A percentile compares a stretch with the other conserved stretches of the same genome.
Evolutionary conservation across 2,329 filamentous ascomycete genomes (phyloP).

Genomic region (Fusarium staphyleae): DNA sequence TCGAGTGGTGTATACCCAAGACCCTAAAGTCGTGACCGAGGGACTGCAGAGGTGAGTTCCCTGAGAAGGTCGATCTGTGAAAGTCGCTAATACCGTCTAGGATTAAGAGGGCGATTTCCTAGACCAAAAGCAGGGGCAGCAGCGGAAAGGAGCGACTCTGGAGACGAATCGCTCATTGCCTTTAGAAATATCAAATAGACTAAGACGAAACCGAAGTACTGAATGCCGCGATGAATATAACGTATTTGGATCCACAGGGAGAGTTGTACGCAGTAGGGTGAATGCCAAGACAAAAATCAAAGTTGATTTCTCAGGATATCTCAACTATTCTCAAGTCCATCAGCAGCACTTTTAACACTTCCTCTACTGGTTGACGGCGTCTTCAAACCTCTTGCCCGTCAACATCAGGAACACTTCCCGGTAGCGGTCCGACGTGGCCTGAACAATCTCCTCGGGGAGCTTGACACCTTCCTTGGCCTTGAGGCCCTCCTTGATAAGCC

Average conservation of each 20-base stretch:
- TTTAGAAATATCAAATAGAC: constrained; percentile 16
- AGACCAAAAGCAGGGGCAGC: background rate
- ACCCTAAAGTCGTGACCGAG: constrained; percentile 45
- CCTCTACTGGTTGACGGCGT: constrained; percentile 29
- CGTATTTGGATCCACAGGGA: background rate
- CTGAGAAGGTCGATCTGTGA: background rate
- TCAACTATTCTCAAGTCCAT: background rate
- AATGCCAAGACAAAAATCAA: constrained; percentile 26
- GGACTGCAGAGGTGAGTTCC: constrained; percentile 46
- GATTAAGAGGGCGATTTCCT: constrained; percentile 23
- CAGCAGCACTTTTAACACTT: background rate
- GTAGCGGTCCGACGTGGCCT: constrained; percentile 74
- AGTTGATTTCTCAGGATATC: constrained; percentile 11
- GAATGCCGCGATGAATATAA: background rate
- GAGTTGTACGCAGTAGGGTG: background rate
- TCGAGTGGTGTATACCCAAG: constrained; percentile 59
- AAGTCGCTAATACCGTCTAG: constrained; percentile 17
- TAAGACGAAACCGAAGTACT: background rate
- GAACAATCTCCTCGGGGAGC: constrained; percentile 76
- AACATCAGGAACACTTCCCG: constrained; percentile 75
- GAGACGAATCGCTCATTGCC: too few species aligned
- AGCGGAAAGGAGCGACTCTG: background rate
- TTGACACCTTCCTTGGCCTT: constrained; percentile 45
- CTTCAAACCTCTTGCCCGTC: constrained; percentile 60
- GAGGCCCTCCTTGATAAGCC: constrained; percentile 74